Conservation (phyloP, 2,329 filamentous ascomycete genomes). For the Celoporthe dispersa region DNA sequence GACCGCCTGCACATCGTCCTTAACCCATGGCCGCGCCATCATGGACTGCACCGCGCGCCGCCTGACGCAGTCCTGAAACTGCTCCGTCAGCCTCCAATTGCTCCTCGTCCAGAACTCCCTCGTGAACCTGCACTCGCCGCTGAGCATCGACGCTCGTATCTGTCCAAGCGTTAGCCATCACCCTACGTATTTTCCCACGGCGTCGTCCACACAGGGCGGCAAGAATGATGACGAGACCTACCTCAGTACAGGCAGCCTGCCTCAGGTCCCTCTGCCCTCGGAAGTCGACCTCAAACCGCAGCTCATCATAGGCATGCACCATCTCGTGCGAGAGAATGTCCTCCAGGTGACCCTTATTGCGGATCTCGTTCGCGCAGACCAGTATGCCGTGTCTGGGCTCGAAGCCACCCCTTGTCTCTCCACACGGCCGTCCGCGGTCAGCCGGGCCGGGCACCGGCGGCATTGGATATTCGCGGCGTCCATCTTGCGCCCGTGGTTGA, state of each 20-base stretch:
- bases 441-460: conserved; percentile 69
- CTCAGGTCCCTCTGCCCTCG: conserved; percentile 71
- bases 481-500: conserved; percentile 70
- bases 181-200: neutral
- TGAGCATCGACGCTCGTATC: conserved; percentile 92
- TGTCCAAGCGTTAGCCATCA: conserved; percentile 41
- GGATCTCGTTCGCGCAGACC: conserved; percentile 90
- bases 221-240: conserved; percentile 44
- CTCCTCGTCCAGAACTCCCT: conserved; percentile 83
- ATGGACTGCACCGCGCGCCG: conserved; percentile 80
- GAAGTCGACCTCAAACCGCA: conserved; percentile 90
- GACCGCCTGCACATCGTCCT: conserved; percentile 82
- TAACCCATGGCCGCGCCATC: conserved; percentile 76
- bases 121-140: conserved; percentile 90
- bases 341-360: conserved; percentile 80
- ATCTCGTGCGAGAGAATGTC: conserved; percentile 97
- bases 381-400: conserved; percentile 84
- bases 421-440: conserved; percentile 61
- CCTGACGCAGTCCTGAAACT: conserved; percentile 92
- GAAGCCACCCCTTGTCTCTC: conserved; percentile 80
- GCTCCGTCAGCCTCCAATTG: conserved; percentile 87
- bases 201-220: neutral
- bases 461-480: conserved; percentile 79
- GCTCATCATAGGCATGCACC: conserved; percentile 94
- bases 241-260: conserved; percentile 94